These are phyloP conservation scores for Talaromyces pinophilus DNA, from an alignment of 2,329 filamentous ascomycete genomes.

Conservation along the genomic window DNA sequence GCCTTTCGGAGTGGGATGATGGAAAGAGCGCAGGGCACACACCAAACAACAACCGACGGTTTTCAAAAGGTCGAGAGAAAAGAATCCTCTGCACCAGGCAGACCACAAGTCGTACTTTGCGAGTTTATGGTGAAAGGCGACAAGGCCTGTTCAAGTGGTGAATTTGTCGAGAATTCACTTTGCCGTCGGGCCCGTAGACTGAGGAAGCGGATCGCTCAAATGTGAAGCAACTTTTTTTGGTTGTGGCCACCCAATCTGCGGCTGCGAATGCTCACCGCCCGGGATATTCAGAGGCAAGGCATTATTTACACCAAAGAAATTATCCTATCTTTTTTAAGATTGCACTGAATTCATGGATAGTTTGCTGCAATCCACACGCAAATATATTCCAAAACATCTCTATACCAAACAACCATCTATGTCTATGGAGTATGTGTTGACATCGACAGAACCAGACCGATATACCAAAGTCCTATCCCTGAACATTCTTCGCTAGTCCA, in stretches of 20 bases:
- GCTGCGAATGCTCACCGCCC: conserved; percentile 8
- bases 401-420: conserved; percentile 5
- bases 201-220: conserved; percentile 6
- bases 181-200: conserved; percentile 13
- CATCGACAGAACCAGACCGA: conserved; percentile 17
- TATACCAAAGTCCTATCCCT: neutral
- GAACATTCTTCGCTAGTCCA: neutral
- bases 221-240: conserved; percentile 20
- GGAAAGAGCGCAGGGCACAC: conserved; percentile 17
- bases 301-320: neutral
- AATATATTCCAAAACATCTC: neutral
- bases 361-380: neutral
- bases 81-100: conserved; percentile 43
- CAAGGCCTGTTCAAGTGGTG: conserved; percentile 19
- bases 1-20: conserved; percentile 6
- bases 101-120: conserved; percentile 25
- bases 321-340: neutral
- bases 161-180: conserved; percentile 18
- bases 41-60: neutral
- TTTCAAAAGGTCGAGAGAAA: conserved; percentile 7
- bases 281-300: neutral
- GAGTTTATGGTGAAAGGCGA: conserved; percentile 11
- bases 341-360: neutral
- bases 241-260: conserved; percentile 22
- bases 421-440: conserved; percentile 18